These are phyloP conservation scores for Coniochaeta sp. DNA, from an alignment of 2,329 filamentous ascomycete genomes.

Conservation along the genomic window DNA sequence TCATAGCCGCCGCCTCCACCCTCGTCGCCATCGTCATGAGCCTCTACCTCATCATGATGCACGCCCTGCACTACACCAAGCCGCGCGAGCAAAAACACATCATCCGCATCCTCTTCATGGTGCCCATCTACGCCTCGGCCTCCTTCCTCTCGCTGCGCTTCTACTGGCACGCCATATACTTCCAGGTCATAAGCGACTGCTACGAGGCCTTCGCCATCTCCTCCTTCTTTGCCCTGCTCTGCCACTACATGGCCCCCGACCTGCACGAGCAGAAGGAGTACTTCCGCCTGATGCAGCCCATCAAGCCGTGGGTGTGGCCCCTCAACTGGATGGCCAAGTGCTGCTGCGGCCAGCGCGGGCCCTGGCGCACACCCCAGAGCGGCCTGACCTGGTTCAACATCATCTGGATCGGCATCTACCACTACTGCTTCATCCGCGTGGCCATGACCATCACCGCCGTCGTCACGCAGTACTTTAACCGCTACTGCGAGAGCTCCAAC, in stretches of 20 bases:
- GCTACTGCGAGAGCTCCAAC: conserved; percentile 73
- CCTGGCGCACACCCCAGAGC: conserved; percentile 67
- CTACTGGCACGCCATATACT: conserved; percentile 75
- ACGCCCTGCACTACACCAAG: conserved; percentile 53
- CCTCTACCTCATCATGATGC: conserved; percentile 49
- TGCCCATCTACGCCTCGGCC: conserved; percentile 71
- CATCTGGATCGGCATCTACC: conserved; percentile 74
- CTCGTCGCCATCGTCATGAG: conserved; percentile 44
- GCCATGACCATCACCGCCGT: conserved; percentile 74
- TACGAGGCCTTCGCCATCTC: conserved; percentile 87
- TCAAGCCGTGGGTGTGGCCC: conserved; percentile 69
- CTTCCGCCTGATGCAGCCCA: conserved; percentile 60
- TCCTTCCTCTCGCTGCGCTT: conserved; percentile 66
- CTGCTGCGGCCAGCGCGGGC: conserved; percentile 60
- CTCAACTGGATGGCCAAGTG: conserved; percentile 63
- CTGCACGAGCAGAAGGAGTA: conserved; percentile 76
- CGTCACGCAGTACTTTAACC: conserved; percentile 57
- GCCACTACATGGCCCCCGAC: conserved; percentile 70
- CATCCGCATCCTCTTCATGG: conserved; percentile 83
- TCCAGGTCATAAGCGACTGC: conserved; percentile 71
- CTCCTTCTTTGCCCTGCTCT: conserved; percentile 77
- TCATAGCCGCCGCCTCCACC: conserved; percentile 40
- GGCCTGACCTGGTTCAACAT: conserved; percentile 89
- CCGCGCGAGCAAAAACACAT: conserved; percentile 59
- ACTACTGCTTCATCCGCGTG: conserved; percentile 78